phyloP scores from a whole-genome alignment of 1,284 basidiomycete species.

The Ceratobasidium sp. region DNA sequence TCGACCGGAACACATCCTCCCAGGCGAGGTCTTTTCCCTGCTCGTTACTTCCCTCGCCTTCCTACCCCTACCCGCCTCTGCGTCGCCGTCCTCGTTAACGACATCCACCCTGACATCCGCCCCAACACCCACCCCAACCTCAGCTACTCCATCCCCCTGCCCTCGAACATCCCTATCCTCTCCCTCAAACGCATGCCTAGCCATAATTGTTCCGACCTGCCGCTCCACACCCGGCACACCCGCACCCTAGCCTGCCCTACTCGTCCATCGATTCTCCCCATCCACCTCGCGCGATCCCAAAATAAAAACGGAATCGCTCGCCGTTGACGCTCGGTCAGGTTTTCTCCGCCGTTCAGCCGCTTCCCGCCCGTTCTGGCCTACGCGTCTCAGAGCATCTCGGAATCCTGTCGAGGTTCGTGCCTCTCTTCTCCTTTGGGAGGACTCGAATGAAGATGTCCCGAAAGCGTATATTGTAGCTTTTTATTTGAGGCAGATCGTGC shows the following conservation, averaged over 20 bases:
- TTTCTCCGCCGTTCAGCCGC: slow-evolving; percentile 94
- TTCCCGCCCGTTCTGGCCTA: slow-evolving; percentile 94
- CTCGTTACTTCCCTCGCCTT: slow-evolving; percentile 50
- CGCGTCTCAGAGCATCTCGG: slow-evolving; percentile 86
- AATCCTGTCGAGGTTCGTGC: slow-evolving; percentile 66
- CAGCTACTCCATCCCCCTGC: slow-evolving; percentile 64
- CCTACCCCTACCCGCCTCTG: slow-evolving; percentile 38
- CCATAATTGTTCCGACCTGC: slow-evolving; percentile 81
- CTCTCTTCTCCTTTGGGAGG: slow-evolving; percentile 53
- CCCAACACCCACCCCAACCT: slow-evolving; percentile 55
- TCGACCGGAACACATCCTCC: slow-evolving; percentile 61
- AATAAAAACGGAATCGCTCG: no score
- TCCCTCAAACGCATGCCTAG: slow-evolving; percentile 85
- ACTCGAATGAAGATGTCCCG: slow-evolving; percentile 67
- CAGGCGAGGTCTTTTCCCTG: slow-evolving; percentile 60
- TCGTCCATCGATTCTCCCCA: slow-evolving; percentile 51
- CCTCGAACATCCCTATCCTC: slow-evolving; percentile 67
- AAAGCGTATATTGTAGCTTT: slow-evolving; percentile 84
- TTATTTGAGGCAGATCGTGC: slow-evolving; percentile 91
- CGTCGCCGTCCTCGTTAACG: slow-evolving; percentile 50
- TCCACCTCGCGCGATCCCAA: no score
- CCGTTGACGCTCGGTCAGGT: slow-evolving; percentile 53
- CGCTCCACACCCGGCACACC: slow-evolving; percentile 72
- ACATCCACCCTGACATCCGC: slow-evolving; percentile 53
- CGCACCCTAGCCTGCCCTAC: slow-evolving; percentile 50